Percentiles rank a stretch among this genome's conserved stretches.
Conservation (phyloP, 805 yeast species). For the Scheffersomyces coipomensis region DNA sequence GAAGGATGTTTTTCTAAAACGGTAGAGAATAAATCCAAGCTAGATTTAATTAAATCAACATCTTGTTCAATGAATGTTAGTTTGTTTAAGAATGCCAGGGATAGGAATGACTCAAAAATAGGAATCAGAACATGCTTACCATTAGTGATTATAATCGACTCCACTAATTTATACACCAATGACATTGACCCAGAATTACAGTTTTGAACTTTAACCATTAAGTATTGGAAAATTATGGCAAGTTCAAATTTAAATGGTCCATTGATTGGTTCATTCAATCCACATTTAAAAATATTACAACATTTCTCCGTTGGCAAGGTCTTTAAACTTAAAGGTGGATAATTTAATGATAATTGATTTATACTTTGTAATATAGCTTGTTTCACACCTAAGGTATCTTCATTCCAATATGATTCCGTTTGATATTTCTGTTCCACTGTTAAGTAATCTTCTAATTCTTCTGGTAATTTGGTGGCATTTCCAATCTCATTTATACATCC, state of each 20-base stretch:
- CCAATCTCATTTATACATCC: slow-evolving; percentile 70
- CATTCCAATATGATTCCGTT: slow-evolving; percentile 41
- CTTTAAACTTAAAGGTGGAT: slow-evolving; percentile 36
- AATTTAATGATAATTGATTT: slow-evolving; percentile 39
- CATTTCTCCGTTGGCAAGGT: slow-evolving; percentile 59
- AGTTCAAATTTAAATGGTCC: slow-evolving; percentile 65
- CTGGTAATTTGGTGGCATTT: slow-evolving; percentile 63
- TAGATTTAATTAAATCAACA: slow-evolving; percentile 57
- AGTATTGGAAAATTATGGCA: slow-evolving; percentile 37
- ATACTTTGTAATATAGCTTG: slow-evolving; percentile 40
- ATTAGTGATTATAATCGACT: slow-evolving; percentile 41
- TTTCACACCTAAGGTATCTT: slow-evolving; percentile 48
- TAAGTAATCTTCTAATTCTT: slow-evolving; percentile 41
- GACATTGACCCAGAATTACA: slow-evolving; percentile 38
- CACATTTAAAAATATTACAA: slow-evolving; percentile 60
- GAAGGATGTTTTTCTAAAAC: slow-evolving; percentile 50
- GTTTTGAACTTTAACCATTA: slow-evolving; percentile 27
- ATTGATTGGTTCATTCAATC: slow-evolving; percentile 58
- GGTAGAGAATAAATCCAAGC: slow-evolving; percentile 50
- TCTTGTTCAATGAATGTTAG: slow-evolving; percentile 42
- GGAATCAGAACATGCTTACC: slow-evolving; percentile 20
- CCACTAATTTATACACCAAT: slow-evolving; percentile 43
- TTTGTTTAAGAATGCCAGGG: slow-evolving; percentile 34
- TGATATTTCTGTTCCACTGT: slow-evolving; percentile 29
- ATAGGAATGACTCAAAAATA: slow-evolving; percentile 34